Evolutionary conservation across 192 early-diverging fungal species (phyloP).

Genomic region (Thamnidium elegans): DNA sequence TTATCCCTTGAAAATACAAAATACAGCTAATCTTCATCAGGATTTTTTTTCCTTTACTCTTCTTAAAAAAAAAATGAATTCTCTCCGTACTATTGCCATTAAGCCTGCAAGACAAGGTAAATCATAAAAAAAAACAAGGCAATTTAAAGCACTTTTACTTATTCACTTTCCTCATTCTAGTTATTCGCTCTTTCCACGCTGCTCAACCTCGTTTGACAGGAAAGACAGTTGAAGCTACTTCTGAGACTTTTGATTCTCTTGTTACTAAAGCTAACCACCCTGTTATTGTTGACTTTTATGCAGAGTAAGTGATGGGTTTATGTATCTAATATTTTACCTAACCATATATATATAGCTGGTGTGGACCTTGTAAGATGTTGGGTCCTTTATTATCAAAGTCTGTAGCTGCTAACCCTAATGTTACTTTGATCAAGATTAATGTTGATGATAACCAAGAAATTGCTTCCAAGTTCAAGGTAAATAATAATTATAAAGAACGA

Average conservation of each 20-base stretch:
- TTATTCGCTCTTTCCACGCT: slow-evolving; percentile 19
- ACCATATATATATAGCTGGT: slow-evolving; percentile 59
- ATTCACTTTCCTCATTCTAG: neutral
- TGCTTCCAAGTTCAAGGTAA: slow-evolving; percentile 64
- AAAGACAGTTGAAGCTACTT: slow-evolving; percentile 54
- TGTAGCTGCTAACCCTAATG: slow-evolving; percentile 60
- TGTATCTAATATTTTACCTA: neutral
- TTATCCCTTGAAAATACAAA: neutral
- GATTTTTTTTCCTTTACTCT: neutral
- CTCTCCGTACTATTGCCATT: slow-evolving; percentile 21
- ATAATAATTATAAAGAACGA: neutral
- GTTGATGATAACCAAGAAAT: slow-evolving; percentile 63
- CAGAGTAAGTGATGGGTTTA: slow-evolving; percentile 45
- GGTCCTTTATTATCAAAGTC: slow-evolving; percentile 65
- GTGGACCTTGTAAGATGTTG: slow-evolving; percentile 78
- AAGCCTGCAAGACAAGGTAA: slow-evolving; percentile 8
- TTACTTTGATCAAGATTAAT: slow-evolving; percentile 74
- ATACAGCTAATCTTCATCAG: neutral
- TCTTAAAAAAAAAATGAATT: slow-evolving; percentile 6
- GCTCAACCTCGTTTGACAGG: slow-evolving; percentile 36
- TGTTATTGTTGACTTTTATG: slow-evolving; percentile 81
- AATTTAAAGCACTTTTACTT: neutral
- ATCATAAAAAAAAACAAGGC: neutral
- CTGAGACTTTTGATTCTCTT: slow-evolving; percentile 56
- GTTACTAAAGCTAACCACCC: slow-evolving; percentile 60